Evolutionary conservation across 192 early-diverging fungal species (phyloP).

Genomic region (Gaertneriomyces sp.): DNA sequence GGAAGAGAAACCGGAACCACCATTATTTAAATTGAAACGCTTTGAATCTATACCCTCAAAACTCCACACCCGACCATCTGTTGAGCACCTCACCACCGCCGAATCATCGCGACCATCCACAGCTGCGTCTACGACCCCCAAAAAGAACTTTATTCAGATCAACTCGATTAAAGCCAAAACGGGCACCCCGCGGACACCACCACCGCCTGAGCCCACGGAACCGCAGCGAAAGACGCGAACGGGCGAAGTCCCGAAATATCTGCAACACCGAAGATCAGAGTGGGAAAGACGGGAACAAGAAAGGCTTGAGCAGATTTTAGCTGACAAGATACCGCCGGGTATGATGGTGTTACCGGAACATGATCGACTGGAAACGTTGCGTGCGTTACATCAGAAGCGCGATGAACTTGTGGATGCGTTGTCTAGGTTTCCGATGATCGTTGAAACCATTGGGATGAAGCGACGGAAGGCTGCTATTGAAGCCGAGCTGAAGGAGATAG

Average conservation of each 20-base stretch:
- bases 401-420: constrained; percentile 38
- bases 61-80: constrained; percentile 29
- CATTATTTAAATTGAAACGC: constrained; percentile 48
- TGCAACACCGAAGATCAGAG: constrained; percentile 51
- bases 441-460: constrained; percentile 41
- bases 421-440: constrained; percentile 40
- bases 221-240: constrained; percentile 27
- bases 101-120: constrained; percentile 37
- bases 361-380: constrained; percentile 44
- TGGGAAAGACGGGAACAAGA: constrained; percentile 54
- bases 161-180: constrained; percentile 37
- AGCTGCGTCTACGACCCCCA: constrained; percentile 20
- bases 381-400: constrained; percentile 28
- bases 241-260: constrained; percentile 54
- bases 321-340: constrained; percentile 41
- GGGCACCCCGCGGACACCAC: constrained; percentile 7
- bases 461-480: constrained; percentile 41
- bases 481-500: constrained; percentile 40
- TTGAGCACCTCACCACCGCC: not conserved
- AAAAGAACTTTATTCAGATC: constrained; percentile 45
- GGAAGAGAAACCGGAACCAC: constrained; percentile 30
- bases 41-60: constrained; percentile 47
- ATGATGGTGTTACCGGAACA: constrained; percentile 48
- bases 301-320: constrained; percentile 10
- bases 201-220: constrained; percentile 18